Base-by-base conservation (phyloP, 352 stramenopile genomes). In the Pythium plurisporium region DNA sequence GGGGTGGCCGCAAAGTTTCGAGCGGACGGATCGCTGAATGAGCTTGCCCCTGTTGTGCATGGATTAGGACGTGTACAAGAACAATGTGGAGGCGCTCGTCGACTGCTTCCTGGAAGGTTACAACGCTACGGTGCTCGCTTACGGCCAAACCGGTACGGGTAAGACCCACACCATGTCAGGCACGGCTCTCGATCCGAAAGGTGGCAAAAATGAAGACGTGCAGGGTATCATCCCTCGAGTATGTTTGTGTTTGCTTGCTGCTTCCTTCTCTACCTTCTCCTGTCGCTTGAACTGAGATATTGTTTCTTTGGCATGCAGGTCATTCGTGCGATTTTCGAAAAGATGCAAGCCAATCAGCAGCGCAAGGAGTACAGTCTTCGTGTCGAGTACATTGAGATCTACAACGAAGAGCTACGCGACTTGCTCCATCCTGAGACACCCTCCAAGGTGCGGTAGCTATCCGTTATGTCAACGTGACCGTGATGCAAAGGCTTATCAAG, bases 101-200 rank as follows among this genome's bases (percentile, higher is more conserved):
- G 86, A 96, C 53, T 97, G 82, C 15, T 96, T 80, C 19, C 76
- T 98, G 3, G 87, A 97, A 74, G 89, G 89, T 7, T 97, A 96
- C 74, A 91, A 97, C 61, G 89, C 90, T 9, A 96, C 87, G 19
- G 94, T 97, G 45, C 96, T 97, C 42, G 86, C 85, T 14, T 96
- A 96, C 57, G 88, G 88, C 2, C 88, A 96, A 65, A 96, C 88
- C 0, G 92, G 92, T 46, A 95, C 79, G 3, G 92, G 92, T 42
- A 98, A 98, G 63, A 98, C 92, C 30, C 95, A 96, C 72, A 98
- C 97, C 1, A 99, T 99, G 97, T 95, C 98, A 63, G 97, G 97
- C 66, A 86, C 70, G 52, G 67, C 96, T 67, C 82, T 96, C 60
- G 70, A 87, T 61, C 74, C 44, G 20, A 62, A 51, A 5, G 59